phyloP scores from a whole-genome alignment of 129 eudicot genomes.

The Lactuca sativa region DNA sequence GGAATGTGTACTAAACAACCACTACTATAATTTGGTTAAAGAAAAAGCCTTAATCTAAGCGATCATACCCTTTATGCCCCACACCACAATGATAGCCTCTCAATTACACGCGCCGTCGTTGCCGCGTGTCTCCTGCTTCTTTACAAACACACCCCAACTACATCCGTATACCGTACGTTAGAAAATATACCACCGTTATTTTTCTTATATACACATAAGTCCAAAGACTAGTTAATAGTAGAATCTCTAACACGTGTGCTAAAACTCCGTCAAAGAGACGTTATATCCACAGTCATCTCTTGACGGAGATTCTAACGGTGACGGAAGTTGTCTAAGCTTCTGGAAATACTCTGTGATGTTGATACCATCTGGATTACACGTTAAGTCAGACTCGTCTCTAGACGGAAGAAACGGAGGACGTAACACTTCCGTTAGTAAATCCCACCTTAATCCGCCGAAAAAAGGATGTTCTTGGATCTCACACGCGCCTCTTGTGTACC shows the following conservation, averaged over 20 bases:
- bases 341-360: constrained; percentile 56
- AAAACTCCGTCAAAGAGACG: constrained; percentile 79
- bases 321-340: constrained; percentile 49
- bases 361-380: constrained; percentile 22
- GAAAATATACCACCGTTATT: constrained; percentile 24
- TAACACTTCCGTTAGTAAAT: constrained; percentile 58
- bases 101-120: constrained; percentile 46
- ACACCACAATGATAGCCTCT: background rate
- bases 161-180: constrained; percentile 25
- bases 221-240: constrained; percentile 6
- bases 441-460: constrained; percentile 74
- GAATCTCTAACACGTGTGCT: constrained; percentile 27
- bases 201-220: constrained; percentile 18
- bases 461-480: constrained; percentile 79
- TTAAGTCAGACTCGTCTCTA: constrained; percentile 36
- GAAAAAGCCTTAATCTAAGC: constrained; percentile 31
- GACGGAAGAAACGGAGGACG: constrained; percentile 85
- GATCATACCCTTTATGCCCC: constrained; percentile 30
- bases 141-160: constrained; percentile 10
- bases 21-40: constrained; percentile 11
- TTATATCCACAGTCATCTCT: constrained; percentile 44
- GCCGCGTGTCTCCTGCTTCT: constrained; percentile 19
- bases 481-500: constrained; percentile 60
- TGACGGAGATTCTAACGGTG: constrained; percentile 64
- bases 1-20: constrained; percentile 14